phyloP scores from a whole-genome alignment of 306 rosid genomes.

The Mimosa pudica region DNA sequence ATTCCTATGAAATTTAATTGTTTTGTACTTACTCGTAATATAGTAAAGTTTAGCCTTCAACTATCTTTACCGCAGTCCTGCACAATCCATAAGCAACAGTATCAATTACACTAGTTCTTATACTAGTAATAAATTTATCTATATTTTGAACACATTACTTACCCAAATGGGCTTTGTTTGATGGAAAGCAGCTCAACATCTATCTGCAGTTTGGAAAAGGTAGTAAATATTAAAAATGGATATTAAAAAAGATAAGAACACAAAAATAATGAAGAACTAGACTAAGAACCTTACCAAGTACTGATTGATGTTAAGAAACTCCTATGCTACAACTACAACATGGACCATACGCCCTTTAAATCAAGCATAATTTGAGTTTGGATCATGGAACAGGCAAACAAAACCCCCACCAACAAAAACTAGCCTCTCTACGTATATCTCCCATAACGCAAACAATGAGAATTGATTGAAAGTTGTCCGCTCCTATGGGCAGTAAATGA shows the following conservation, averaged over 20 bases:
- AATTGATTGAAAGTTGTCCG: background rate
- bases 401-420: background rate
- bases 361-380: constrained; percentile 1
- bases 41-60: constrained; percentile 65
- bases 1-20: background rate
- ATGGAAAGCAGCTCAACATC: constrained; percentile 86
- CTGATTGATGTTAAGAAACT: constrained; percentile 25
- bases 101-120: constrained; percentile 18
- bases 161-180: constrained; percentile 97
- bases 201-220: constrained; percentile 53
- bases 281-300: background rate
- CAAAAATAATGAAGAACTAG: constrained; percentile 2
- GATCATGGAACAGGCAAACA: constrained; percentile 12
- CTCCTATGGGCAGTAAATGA: background rate
- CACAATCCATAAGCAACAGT: constrained; percentile 36
- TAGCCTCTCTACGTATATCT: constrained; percentile 9
- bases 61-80: constrained; percentile 83
- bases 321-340: background rate
- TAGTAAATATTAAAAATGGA: constrained; percentile 36
- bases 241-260: constrained; percentile 14
- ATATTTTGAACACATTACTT: constrained; percentile 37
- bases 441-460: background rate
- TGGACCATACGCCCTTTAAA: background rate
- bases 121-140: background rate
- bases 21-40: constrained; percentile 10